Evolutionary conservation across 192 early-diverging fungal genomes (phyloP), one percentile per base, ranked within the genome.

Genomic region (Umbelopsis vinacea): DNA sequence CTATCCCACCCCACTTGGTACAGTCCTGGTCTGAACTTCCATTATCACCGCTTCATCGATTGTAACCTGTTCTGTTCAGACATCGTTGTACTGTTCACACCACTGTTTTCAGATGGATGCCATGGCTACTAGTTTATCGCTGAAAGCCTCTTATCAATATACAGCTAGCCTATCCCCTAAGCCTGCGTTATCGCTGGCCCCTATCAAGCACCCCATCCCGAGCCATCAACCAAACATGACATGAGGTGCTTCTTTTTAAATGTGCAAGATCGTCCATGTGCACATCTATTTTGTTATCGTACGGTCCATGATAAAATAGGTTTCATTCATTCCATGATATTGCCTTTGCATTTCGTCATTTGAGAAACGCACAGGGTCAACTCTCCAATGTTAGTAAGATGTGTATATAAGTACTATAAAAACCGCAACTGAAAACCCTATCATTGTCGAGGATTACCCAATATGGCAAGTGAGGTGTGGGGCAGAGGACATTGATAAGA

Each of bases 1-100:
- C 77, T 29, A 74, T 79, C 52, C 33, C 48, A 38, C 72, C 72
- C 38, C 46, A 68, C 24, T 74, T 70, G 47, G 77, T 79, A 79
- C 40, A 73, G 10, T 46, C 29, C 24, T 43, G 40, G 11, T 12
- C 40, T 43, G 40, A 43, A 43, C 23, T 54, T 53, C 4, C 53
- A 26, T 3, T 22, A 23, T 9, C 23, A 54, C 22, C 14, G 14
- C n/a, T 4, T 33, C 26, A 63, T 63, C 26, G 33, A 63, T n/a
- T 19, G 12, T 50, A 21, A 17, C 15, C 15, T 50, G 15, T 19
- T 19, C 26, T 14, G 19, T 38, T 17, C 15, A 63, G 57, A 19
- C 8, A 29, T 63, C 57, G 7, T 35, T 63, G 57, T 63, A 63
- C 6, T 63, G 57, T 26, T 63, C 57, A 17, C 57, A 63, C 8